Evolutionary conservation across 768 basidiomycete genomes (phyloP), one percentile per base, ranked within the genome.

Genomic region (Phylloporus scabripes): DNA sequence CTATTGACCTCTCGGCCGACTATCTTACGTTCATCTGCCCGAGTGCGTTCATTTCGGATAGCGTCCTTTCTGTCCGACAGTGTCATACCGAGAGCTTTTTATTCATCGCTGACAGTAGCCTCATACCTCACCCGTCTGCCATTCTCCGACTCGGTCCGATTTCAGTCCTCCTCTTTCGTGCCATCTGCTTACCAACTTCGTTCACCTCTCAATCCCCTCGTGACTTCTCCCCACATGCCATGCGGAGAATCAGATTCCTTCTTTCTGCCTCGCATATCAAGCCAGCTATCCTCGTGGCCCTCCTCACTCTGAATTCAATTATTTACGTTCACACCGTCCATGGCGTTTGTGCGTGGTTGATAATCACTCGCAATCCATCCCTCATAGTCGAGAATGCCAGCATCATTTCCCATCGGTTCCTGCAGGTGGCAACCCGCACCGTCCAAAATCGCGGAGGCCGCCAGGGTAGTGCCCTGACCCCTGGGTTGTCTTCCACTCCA

Each of bases 211-310:
- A 12, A 48, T 29, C 37, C 0, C 48, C 56, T 46, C 59, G 48
- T 64, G 60, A 56, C 57, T 45, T 24, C 52, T 51, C 65, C 60
- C 63, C 65, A 53, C 60, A 54, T 42, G 56, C 48, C 41, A 42
- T 26, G 63, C 50, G 55, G 60, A 63, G 65, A 53, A 64, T 65
- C 62, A 54, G 54, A 52, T 49, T 41, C 50, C 57, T 56, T 63
- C 43, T 51, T 58, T 53, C 48, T 53, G 46, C 55, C 58, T 60
- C 50, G 55, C 60, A 63, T 62, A 48, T 60, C 58, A 58, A 47
- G 57, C 31, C 51, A 60, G 57, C 57, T 41, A 44, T 46, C 51
- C 53, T 51, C 32, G 23, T 41, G 47, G 47, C 23, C 11, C 37
- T 37, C 41, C 48, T 42, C 55, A 26, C 6, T 38, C 50, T 28